These are phyloP conservation scores for Fistulinella cinereoalba DNA, from an alignment of 1,284 basidiomycete genomes.

Conservation along the genomic window DNA sequence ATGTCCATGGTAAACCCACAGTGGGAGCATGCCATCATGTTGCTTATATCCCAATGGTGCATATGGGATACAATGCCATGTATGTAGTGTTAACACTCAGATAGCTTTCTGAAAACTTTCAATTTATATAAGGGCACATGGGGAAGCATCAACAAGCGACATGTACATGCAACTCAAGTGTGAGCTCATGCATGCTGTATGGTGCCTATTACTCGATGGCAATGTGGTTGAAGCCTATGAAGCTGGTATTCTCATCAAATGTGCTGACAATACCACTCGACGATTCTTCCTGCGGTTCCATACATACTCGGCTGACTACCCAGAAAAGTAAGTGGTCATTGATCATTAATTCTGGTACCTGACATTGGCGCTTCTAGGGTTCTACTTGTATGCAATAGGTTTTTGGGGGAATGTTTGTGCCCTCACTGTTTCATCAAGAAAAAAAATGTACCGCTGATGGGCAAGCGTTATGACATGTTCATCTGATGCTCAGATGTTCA, in stretches of 20 bases:
- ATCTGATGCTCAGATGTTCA: background rate
- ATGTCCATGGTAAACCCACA: slow-evolving; percentile 8
- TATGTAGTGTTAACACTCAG: background rate
- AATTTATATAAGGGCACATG: slow-evolving; percentile 11
- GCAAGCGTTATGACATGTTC: background rate
- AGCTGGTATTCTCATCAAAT: slow-evolving; percentile 27
- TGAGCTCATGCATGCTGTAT: slow-evolving; percentile 18
- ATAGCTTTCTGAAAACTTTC: slow-evolving; percentile 23
- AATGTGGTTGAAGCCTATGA: slow-evolving; percentile 11
- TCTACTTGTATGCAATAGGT: background rate
- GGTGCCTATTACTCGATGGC: background rate
- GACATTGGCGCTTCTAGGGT: background rate
- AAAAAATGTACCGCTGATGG: background rate
- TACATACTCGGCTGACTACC: slow-evolving; percentile 32
- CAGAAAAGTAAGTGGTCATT: slow-evolving; percentile 28
- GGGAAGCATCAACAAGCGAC: background rate
- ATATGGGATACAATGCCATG: background rate
- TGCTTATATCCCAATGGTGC: slow-evolving; percentile 25
- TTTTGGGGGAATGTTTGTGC: background rate
- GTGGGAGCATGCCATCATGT: slow-evolving; percentile 28
- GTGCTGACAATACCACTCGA: slow-evolving; percentile 16
- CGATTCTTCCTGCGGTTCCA: slow-evolving; percentile 22
- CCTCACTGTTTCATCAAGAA: background rate
- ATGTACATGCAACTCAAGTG: slow-evolving; percentile 20
- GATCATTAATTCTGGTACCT: background rate